A percentile compares a stretch with the other conserved stretches of the same genome.
Conservation (phyloP, 805 yeast species). For the Sugiyamaella valdiviana region DNA sequence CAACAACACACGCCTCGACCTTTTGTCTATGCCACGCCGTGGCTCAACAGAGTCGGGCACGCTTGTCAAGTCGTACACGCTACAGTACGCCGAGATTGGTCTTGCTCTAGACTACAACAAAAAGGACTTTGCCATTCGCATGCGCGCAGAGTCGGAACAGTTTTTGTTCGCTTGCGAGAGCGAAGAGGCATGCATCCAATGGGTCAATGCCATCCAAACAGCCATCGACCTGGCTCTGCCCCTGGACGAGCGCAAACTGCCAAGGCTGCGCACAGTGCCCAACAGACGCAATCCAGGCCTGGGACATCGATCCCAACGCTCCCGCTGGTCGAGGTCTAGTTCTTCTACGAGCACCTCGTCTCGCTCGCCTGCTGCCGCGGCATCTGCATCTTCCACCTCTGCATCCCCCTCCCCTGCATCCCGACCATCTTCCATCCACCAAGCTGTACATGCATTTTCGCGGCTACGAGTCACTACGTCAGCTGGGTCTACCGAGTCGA, state of each 20-base stretch:
- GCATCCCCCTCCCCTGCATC: not conserved
- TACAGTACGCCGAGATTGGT: constrained; percentile 81
- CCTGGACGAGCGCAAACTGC: constrained; percentile 61
- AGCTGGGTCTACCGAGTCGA: too few species aligned
- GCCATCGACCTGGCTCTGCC: constrained; percentile 82
- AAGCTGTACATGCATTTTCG: not conserved
- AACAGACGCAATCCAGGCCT: constrained; percentile 53
- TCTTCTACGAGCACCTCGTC: not conserved
- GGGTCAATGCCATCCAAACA: constrained; percentile 66
- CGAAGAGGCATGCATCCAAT: constrained; percentile 62
- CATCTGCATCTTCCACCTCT: not conserved
- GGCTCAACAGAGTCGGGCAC: constrained; percentile 29
- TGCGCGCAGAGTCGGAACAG: constrained; percentile 82
- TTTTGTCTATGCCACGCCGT: constrained; percentile 38
- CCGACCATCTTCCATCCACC: too few species aligned
- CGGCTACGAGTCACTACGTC: not conserved
- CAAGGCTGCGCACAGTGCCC: constrained; percentile 76
- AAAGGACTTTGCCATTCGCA: constrained; percentile 57
- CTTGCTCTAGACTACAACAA: constrained; percentile 80
- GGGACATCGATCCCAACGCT: too few species aligned
- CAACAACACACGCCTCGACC: constrained; percentile 79
- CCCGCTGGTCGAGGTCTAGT: not conserved
- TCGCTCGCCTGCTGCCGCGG: not conserved
- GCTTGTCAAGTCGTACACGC: constrained; percentile 53
- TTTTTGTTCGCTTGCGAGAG: constrained; percentile 58